Evolutionary conservation across 106 monocot genomes (phyloP).

Genomic region (Gastrodia elata): DNA sequence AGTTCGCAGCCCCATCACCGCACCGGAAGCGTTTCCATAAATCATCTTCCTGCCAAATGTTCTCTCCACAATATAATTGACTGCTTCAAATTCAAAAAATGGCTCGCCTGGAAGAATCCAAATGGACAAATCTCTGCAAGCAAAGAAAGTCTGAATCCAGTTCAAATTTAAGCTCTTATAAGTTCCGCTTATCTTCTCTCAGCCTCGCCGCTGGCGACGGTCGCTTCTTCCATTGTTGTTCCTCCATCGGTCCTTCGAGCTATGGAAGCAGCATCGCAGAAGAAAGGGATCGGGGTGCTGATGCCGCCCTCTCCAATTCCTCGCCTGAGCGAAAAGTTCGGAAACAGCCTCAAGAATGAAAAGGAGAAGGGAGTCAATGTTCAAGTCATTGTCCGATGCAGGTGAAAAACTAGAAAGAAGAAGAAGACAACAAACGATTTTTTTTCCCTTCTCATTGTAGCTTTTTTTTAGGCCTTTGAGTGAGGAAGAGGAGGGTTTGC

Average conservation of each 20-base stretch:
- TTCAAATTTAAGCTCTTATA: background rate
- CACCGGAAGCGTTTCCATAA: background rate
- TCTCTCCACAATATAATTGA: background rate
- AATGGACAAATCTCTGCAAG: background rate
- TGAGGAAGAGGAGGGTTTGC: constrained; percentile 63
- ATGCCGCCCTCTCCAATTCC: constrained; percentile 6
- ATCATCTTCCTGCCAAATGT: constrained; percentile 1
- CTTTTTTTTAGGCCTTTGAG: constrained; percentile 59
- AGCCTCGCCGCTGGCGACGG: constrained; percentile 4
- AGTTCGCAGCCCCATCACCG: background rate
- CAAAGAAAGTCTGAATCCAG: background rate
- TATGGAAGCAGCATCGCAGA: constrained; percentile 19
- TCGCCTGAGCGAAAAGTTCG: constrained; percentile 11
- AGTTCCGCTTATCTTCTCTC: background rate
- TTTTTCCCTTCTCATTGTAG: too few relatives aligned
- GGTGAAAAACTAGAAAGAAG: constrained; percentile 3
- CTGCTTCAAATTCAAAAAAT: background rate
- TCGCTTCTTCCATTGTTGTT: background rate
- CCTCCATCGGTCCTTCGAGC: background rate
- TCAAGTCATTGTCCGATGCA: constrained; percentile 27
- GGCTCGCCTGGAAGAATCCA: background rate
- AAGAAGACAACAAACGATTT: too few relatives aligned
- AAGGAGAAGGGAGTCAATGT: constrained; percentile 55
- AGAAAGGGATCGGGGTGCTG: background rate
- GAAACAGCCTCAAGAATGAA: constrained; percentile 15